Evolutionary conservation across 2,329 filamentous ascomycete species (phyloP), one percentile per base, ranked within the genome.

Genomic region (Stachybotrys echinatus): DNA sequence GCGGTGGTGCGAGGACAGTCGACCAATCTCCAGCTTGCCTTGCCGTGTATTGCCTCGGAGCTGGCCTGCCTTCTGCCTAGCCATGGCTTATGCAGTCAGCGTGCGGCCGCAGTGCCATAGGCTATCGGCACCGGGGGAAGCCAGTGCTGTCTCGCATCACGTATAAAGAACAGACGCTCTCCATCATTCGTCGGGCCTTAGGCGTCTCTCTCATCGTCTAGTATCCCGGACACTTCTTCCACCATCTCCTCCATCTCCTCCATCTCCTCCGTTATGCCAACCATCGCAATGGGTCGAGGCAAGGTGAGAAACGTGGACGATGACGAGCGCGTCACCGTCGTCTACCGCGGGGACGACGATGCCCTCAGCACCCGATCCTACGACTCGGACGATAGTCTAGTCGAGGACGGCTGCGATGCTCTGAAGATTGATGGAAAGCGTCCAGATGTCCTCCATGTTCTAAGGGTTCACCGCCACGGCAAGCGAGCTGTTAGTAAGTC

Each of bases 401-500:
- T 20, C 10, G 38, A 40, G 38, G 8, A 40, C 10, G 10, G 27
- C 2, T 34, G 27, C 27, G 27, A 8, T 14, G 27, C 27, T 14
- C 14, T 34, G 27, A 34, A 34, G 27, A 52, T 66, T 20, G 58
- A 66, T n/a, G 64, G 64, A 50, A 67, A 67, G n/a, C 62, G 68
- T 7, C 69, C 71, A 3, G 67, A 74, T 39, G 59, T 76, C 14
- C 61, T 70, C 43, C 72, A 75, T 52, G 63, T 72, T 4, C 59
- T 76, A 31, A 67, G 69, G 49, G 73, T 73, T 54, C 60, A 62
- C 12, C 54, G 60, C 43, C 57, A 53, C 17, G 66, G 69, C 37
- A 63, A 59, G 12, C 38, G 68, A 18, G 54, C 71, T 22, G 65
- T 73, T 47, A 55, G 73, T 72, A 54, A 63, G 67, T 57, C 6